Conservation (phyloP, 768 basidiomycete genomes). For the Termitomyces sp. region DNA sequence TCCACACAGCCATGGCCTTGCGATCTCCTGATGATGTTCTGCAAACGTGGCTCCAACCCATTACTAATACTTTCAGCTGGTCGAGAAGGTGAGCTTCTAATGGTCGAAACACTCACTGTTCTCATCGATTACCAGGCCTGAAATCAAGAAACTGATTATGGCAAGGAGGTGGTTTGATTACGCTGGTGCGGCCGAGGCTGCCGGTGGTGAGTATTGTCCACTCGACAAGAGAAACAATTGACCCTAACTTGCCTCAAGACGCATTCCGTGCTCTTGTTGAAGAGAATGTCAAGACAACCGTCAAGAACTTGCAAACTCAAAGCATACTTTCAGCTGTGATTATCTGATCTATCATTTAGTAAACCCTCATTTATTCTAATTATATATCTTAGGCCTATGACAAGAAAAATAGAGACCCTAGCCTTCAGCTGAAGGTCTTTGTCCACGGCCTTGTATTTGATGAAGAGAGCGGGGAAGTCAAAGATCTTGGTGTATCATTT, state of each 20-base stretch:
- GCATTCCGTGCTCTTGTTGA: slow-evolving; percentile 37
- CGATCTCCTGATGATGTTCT: slow-evolving; percentile 16
- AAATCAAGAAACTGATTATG: slow-evolving; percentile 28
- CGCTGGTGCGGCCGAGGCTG: slow-evolving; percentile 3
- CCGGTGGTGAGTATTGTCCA: slow-evolving; percentile 1
- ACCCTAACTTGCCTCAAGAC: slow-evolving; percentile 13
- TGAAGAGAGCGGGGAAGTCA: slow-evolving; percentile 41
- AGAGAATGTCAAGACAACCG: slow-evolving; percentile 43
- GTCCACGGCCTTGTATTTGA: slow-evolving; percentile 59
- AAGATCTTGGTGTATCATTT: slow-evolving; percentile 40
- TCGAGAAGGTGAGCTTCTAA: slow-evolving; percentile 22
- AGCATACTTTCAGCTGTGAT: slow-evolving; percentile 27
- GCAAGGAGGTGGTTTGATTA: slow-evolving; percentile 22
- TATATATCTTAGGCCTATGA: slow-evolving; percentile 3
- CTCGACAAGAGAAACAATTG: background rate
- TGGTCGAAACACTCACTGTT: background rate
- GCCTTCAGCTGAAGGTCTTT: slow-evolving; percentile 24
- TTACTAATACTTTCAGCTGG: slow-evolving; percentile 22
- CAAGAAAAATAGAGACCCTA: slow-evolving; percentile 11
- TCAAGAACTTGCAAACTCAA: slow-evolving; percentile 32
- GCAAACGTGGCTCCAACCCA: slow-evolving; percentile 27
- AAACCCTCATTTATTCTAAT: background rate
- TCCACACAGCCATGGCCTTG: slow-evolving; percentile 23
- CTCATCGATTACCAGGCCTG: slow-evolving; percentile 15
- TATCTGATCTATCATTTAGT: background rate